Evolutionary conservation across 2,329 filamentous ascomycete species (phyloP), one percentile per base, ranked within the genome.

Genomic region (Pseudogymnoascus sp.): DNA sequence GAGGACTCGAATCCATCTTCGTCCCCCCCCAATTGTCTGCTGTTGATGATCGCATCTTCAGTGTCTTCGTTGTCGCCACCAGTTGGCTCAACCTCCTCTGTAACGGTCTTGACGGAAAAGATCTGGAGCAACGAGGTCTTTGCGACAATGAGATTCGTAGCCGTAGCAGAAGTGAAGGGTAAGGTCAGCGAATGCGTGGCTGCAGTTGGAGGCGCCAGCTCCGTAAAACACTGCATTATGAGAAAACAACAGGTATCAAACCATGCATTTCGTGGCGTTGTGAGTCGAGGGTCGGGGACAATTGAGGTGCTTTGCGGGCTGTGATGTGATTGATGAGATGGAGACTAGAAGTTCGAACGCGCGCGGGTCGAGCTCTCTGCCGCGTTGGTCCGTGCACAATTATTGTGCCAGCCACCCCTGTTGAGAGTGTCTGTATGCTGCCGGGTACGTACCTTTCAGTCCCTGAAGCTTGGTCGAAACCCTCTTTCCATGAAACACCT

Each of bases 211-310:
- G 93, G 89, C 74, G 91, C 86, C 74, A 99, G 81, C 81, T 99
- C 94, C 71, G 91, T 92, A 78, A 97, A 97, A 81, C 91, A 96
- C 84, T 97, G 93, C 93, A 97, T 97, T 70, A 66, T 73, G 63
- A 60, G 54, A 43, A 43, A 28, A 20, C 14, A n/a, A 18, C n/a
- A 18, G n/a, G 25, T 30, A 16, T 50, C 28, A 18, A 54, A 20
- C 47, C 28, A 54, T 54, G 18, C 47, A 54, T 54, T 32, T 54
- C 25, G 47, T 54, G 25, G 28, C 32, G 47, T 34, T 18, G 20
- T 25, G 39, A 43, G 39, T 43, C 39, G 39, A 9, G 6, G 6
- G 25, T 43, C n/a, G 28, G 47, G 9, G 9, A 54, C 47, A 54
- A 20, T 14, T 20, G 25, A 18, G 47, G 18, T 32, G 47, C 16